Base-by-base conservation (phyloP, 1,284 basidiomycete species). In the Meira miltonrushii region DNA sequence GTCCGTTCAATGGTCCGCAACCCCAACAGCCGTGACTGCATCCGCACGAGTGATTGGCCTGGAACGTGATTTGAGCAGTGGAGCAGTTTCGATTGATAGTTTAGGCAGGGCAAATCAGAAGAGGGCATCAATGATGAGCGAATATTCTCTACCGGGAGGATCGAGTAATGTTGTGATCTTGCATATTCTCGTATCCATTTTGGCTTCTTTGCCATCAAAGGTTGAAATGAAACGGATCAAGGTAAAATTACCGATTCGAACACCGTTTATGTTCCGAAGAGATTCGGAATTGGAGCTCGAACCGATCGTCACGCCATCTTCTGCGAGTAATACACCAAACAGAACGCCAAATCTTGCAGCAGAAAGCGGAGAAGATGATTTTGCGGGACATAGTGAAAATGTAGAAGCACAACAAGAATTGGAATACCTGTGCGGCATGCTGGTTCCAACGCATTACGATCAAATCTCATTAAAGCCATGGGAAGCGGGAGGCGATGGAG, bases 91-190 rank as follows among this genome's bases (percentile, higher is more conserved):
- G 5, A 48, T 48, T 12, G 25, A 48, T 12, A 21, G 17, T 13
- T 23, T 48, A 17, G 46, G 46, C 3, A 3, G 28, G 28, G 3
- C 28, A 33, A 33, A 33, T 3, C 28, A 33, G 8, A 33, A 33
- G 28, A 3, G 28, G 8, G 3, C 28, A 33, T 33, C 28, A 33
- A 33, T 33, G 28, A 33, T 33, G 28, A 33, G 28, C 28, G 28
- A 33, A 57, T 78, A 78, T 40, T 71, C 73, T 28, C 69, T 74
- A 12, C 74, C 74, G 17, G 73, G 74, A 38, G 60, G 76, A 33
- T 48, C 46, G 6, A n/a, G n/a, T 43, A 48, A 23, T 25, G 25
- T 23, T 5, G 17, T 41, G 6, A 28, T 53, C 6, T 28, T 41
- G 6, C 17, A 39, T 23, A 19, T 53, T 19, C 13, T 13, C 3